Conservation (phyloP, 768 basidiomycete genomes). For the Serendipita indica region DNA sequence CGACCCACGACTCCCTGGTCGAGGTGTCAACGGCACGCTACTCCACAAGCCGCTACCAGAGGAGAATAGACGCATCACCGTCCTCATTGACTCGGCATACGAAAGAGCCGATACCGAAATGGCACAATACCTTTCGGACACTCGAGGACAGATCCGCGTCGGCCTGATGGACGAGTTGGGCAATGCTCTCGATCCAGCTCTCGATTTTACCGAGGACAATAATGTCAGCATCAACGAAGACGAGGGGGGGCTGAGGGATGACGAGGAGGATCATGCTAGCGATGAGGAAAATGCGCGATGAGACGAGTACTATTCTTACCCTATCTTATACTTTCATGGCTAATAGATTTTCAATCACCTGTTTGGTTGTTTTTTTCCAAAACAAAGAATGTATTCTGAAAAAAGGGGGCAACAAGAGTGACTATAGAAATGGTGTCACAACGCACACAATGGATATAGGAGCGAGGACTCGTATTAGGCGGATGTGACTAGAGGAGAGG, state of each 20-base stretch:
- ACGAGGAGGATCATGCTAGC: neutral
- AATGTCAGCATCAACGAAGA: neutral
- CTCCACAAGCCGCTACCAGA: neutral
- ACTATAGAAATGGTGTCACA: neutral
- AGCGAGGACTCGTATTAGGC: neutral
- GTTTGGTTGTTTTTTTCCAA: neutral
- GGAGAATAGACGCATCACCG: neutral
- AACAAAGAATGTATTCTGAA: neutral
- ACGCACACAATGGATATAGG: neutral
- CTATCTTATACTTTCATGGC: neutral
- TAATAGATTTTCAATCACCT: neutral
- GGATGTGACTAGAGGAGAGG: neutral
- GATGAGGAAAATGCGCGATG: neutral
- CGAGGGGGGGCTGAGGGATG: neutral
- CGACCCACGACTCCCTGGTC: neutral
- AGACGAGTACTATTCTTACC: neutral
- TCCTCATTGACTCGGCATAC: neutral
- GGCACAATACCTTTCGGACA: neutral
- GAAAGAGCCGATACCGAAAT: neutral
- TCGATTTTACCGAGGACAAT: neutral
- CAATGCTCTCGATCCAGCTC: neutral
- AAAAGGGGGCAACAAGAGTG: slow-evolving; percentile 9
- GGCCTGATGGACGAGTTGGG: neutral
- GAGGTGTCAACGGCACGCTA: neutral
- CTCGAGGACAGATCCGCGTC: neutral